Evolutionary conservation across 257 asterid species (phyloP), one percentile per base, ranked within the genome.

Genomic region (Paraleonurus japonicus): DNA sequence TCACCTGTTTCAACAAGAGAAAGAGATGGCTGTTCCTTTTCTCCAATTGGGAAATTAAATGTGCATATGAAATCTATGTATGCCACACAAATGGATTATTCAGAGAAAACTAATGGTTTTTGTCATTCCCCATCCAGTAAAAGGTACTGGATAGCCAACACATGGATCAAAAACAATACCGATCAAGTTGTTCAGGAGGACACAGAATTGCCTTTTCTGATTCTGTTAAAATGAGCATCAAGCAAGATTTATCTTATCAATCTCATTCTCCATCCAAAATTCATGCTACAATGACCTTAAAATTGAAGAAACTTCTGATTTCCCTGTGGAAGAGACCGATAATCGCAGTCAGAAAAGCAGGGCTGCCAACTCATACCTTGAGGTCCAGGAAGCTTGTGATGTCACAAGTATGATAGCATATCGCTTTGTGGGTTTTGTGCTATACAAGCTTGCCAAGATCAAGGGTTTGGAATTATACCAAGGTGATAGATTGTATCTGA

Each of bases 371-470:
- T 72, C 69, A 57, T 94, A 94, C 86, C 96, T 89, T 67, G 79
- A 76, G 51, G 73, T 89, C 69, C 98, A 95, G 83, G 87, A 85
- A 83, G 95, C 93, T 78, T 88, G 97, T 83, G 98, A 95, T 79
- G 78, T 53, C 57, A 80, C 95, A 43, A 86, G 92, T 72, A 82
- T 85, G 83, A 76, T 76, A 54, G 89, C 92, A 60, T 86, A 88
- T 74, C 71, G 68, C 58, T 73, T 85, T 71, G 85, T 85, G 30
- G 96, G 90, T 72, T 66, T 75, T 74, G 72, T 86, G 74, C 71
- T 94, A 75, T 77, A 84, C 41, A 81, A 81, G 72, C 79, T 87
- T 69, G 86, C 96, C 33, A 68, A 78, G 75, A 39, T 58, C 12
- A 85, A 79, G 60, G 82, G 85, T 53, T 28, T 85, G 50, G 65